Evolutionary conservation across 2,329 filamentous ascomycete genomes (phyloP).

Genomic region (Neofusicoccum kwambonambiense): DNA sequence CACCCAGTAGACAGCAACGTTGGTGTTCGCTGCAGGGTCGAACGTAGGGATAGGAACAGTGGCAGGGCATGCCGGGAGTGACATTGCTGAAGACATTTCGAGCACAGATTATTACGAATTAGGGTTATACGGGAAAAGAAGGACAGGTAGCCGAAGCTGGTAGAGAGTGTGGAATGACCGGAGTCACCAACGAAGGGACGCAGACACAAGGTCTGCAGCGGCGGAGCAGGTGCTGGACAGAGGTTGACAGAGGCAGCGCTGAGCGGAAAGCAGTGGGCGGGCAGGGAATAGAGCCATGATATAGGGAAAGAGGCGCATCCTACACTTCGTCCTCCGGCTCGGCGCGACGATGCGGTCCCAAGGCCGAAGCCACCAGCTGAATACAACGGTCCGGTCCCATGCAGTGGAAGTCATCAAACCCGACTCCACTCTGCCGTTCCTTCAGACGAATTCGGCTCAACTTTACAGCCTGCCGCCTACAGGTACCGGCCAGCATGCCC

Average conservation of each 20-base stretch:
- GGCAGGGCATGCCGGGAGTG: constrained; percentile 26
- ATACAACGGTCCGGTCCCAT: background rate
- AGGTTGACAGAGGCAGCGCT: background rate
- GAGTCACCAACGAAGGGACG: constrained; percentile 54
- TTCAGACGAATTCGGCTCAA: background rate
- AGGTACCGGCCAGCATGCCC: background rate
- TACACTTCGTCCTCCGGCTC: background rate
- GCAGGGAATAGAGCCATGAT: background rate
- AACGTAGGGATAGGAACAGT: constrained; percentile 32
- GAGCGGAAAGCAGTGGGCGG: background rate
- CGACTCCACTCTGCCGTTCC: constrained; percentile 6
- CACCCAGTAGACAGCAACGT: constrained; percentile 69
- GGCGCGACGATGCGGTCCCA: background rate
- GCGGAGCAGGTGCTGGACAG: constrained; percentile 14
- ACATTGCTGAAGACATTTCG: constrained; percentile 41
- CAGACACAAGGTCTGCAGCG: constrained; percentile 47
- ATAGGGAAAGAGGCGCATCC: background rate
- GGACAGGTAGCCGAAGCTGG: constrained; percentile 38
- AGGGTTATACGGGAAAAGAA: constrained; percentile 27
- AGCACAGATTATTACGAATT: constrained; percentile 29
- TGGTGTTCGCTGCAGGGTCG: constrained; percentile 33
- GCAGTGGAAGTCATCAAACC: background rate
- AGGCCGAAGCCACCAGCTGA: background rate
- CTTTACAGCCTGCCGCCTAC: background rate
- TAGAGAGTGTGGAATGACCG: constrained; percentile 38